Base-by-base conservation (phyloP, 2,329 filamentous ascomycete species). In the Pseudocercospora crystallina region DNA sequence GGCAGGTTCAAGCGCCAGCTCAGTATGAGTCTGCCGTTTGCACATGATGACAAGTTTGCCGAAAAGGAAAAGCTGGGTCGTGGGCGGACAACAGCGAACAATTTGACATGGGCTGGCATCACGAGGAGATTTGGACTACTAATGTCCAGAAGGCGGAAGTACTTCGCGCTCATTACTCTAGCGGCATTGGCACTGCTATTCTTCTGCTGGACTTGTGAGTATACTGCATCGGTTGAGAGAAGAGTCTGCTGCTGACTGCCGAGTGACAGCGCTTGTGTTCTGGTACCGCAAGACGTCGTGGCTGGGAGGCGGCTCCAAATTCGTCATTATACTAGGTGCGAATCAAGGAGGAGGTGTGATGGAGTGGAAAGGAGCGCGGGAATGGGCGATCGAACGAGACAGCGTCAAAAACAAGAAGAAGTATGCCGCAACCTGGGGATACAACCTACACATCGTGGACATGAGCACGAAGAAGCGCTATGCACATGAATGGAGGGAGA, bases 391-490 rank as follows among this genome's bases (percentile, higher is more conserved):
- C 64, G 94, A 99, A 74, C 81, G 94, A 69, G 91, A 97, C 75
- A 97, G 92, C 67, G 83, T 97, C 47, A 85, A 86, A 69, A 99
- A 99, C 74, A 99, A 99, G 78, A 86, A 87, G 68, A 87, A 86
- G 65, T 99, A 99, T 67, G 86, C 84, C 2, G 79, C 82, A 31
- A 81, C 80, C 68, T 97, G 94, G 91, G 94, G 94, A 11, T 97
- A 99, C 69, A 87, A 96, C 56, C 76, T 99, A 51, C 94, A 99
- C 70, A 87, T 97, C 66, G 90, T 95, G 60, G 95, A 99, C 70
- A 95, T 99, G 91, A 92, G 90, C 75, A 96, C 91, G 47, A 96
- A 96, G 80, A 97, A 96, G 75, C 85, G 91, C 60, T 99, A 99
- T 69, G 92, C 94, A 26, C 94, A 99, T 73, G 94, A 99, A 73